phyloP scores from a whole-genome alignment of 768 basidiomycete species.

The Podaxis pistillaris region DNA sequence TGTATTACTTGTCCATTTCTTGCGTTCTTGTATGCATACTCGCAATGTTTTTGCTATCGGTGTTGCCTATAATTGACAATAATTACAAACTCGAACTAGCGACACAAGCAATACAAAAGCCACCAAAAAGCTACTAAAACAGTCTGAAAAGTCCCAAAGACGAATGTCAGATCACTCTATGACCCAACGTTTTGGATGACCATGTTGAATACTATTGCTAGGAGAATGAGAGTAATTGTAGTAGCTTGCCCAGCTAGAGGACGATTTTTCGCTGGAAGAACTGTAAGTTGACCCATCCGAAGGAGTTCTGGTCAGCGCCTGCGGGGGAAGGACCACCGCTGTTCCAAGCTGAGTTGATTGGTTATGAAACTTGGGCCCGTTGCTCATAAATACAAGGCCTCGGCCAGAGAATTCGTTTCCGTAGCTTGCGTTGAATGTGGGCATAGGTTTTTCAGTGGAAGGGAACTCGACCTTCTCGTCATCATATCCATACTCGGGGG shows the following conservation, averaged over 20 bases:
- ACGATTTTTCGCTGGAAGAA: constrained; percentile 35
- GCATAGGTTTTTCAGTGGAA: constrained; percentile 46
- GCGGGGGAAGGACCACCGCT: constrained; percentile 26
- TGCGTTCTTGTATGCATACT: not conserved
- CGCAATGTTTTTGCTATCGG: not conserved
- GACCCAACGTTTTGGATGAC: constrained; percentile 48
- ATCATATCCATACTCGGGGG: constrained; percentile 37
- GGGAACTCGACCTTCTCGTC: constrained; percentile 67
- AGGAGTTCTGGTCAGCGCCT: constrained; percentile 34
- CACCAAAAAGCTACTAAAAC: constrained; percentile 9
- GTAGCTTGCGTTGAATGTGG: constrained; percentile 49
- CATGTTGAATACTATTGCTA: constrained; percentile 28
- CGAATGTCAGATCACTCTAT: constrained; percentile 43
- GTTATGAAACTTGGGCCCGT: constrained; percentile 50
- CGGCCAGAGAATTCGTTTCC: constrained; percentile 27
- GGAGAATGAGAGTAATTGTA: constrained; percentile 28
- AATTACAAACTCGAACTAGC: not conserved
- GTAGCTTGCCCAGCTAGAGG: constrained; percentile 37
- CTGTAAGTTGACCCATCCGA: constrained; percentile 30
- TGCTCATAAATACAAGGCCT: constrained; percentile 23
- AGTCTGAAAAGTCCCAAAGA: constrained; percentile 2
- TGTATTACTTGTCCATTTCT: constrained; percentile 9
- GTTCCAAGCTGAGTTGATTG: constrained; percentile 27
- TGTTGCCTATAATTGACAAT: not conserved
- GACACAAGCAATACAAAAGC: constrained; percentile 13